phyloP scores from a whole-genome alignment of 352 stramenopile genomes.

The Thalassiosira ordinaria region DNA sequence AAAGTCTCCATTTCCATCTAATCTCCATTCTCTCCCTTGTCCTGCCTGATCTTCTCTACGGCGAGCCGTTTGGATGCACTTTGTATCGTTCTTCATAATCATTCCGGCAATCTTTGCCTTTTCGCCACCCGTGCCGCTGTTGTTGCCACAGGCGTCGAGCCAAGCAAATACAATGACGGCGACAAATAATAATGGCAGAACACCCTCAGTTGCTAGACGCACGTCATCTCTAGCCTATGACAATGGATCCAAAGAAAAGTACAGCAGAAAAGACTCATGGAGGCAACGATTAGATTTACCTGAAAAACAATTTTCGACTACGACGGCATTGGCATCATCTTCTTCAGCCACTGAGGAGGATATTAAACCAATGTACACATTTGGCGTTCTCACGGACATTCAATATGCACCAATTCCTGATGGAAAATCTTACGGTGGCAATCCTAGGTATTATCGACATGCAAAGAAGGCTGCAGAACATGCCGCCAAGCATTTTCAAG shows the following conservation, averaged over 20 bases:
- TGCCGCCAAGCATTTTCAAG: conserved; percentile 73
- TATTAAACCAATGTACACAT: conserved; percentile 38
- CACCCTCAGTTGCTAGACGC: conserved; percentile 1
- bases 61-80: conserved; percentile 17
- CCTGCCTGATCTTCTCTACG: too few species aligned
- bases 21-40: too few species aligned
- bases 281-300: conserved; percentile 25
- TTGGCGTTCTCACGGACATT: conserved; percentile 79
- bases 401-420: conserved; percentile 84
- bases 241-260: conserved; percentile 3
- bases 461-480: conserved; percentile 56
- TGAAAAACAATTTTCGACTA: background rate
- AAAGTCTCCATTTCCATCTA: too few species aligned
- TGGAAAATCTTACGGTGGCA: conserved; percentile 68
- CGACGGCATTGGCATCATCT: background rate
- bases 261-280: conserved; percentile 31
- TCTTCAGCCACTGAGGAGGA: too few species aligned
- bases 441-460: conserved; percentile 80
- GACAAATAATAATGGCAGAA: conserved; percentile 4
- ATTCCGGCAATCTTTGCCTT: conserved; percentile 10
- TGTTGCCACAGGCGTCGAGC: background rate
- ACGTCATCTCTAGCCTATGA: conserved; percentile 49
- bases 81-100: conserved; percentile 4
- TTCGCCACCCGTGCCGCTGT: background rate
- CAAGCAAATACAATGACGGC: background rate